Evolutionary conservation across 441 rosid species (phyloP), one percentile per base, ranked within the genome.

Genomic region (Adansonia grandidieri): DNA sequence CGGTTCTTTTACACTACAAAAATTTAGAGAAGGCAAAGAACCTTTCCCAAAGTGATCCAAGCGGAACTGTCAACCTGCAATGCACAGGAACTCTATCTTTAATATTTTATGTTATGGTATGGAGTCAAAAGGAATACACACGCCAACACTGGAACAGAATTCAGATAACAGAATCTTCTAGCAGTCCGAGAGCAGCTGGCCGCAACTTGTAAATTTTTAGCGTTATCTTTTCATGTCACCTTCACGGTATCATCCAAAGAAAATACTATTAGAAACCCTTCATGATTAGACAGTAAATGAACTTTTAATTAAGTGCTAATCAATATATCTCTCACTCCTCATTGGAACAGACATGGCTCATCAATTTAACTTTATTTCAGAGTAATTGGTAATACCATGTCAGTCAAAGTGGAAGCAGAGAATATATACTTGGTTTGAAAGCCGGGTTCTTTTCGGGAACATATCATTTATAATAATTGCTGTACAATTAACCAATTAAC

Each of bases 1-100:
- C n/a, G 67, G 40, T 78, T 64, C 77, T 82, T 76, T 79, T 73
- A 78, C 67, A 28, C 88, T 85, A 84, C 89, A 86, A 89, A 89
- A 86, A 78, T 84, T 77, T 74, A 78, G 65, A 40, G 2, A 83
- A 58, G 69, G 28, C 75, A 32, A 37, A 72, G 73, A 65, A 73
- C 75, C 86, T 45, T 72, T 22, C 76, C 54, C 50, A 5, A 8
- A 58, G 65, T n/a, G 56, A 81, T 53, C 65, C 50, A 65, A 70
- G 65, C 22, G 42, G 9, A 74, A 75, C 57, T 76, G 65, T 79
- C 82, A 78, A 72, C 85, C 85, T 80, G 85, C 73, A 82, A 77
- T 70, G 71, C 78, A 56, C 78, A 63, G 72, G 74, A 80, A 66
- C 44, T 20, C 61, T 32, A 8, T 74, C 68, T 75, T 28, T 24